Evolutionary conservation across 1,139 yeast genomes (phyloP), one percentile per base, ranked within the genome.

Genomic region (Yamadazyma siamensis): DNA sequence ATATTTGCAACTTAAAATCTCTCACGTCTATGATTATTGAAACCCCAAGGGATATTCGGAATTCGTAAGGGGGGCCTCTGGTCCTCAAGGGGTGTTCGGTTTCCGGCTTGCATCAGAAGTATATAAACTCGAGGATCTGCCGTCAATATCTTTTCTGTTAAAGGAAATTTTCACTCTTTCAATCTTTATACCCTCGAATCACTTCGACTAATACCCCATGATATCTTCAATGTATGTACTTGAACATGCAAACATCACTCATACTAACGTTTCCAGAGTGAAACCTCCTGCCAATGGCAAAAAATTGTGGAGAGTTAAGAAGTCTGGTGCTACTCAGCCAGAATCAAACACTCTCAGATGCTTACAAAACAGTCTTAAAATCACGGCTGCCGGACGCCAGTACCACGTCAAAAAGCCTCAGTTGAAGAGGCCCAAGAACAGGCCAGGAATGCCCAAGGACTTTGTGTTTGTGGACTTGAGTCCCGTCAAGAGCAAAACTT

Each of bases 381-480:
- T 67, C 29, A 53, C 67, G 33, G 64, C 68, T 37, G 63, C 63
- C 25, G 56, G 56, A 25, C 48, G 43, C 15, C 47, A 53, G 29
- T 56, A 49, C 46, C 52, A 65, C 15, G 59, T 61, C 14, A 69
- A 59, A 43, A 68, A 71, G 41, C 65, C 72, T 11, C 71, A 73
- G 13, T 58, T 65, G 33, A 66, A 67, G 47, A 62, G 77, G 50
- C 77, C 78, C 15, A 68, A 65, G 54, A 62, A 61, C 46, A 67
- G 58, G 45, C 76, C 76, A 5, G 77, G 77, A 6, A 61, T 57
- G 56, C 75, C 73, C 33, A 65, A 65, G 47, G 75, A 71, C 46
- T 73, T 71, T 41, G 77, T 73, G 13, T 73, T 73, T 46, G 77
- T 73, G 26, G 77, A 73, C 45, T 59, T 73, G 39, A 69, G 76